Percentiles rank a stretch among this genome's conserved stretches.
Evolutionary conservation across 1,139 yeast genomes (phyloP).

Genomic region (Geotrichum histeridarum): DNA sequence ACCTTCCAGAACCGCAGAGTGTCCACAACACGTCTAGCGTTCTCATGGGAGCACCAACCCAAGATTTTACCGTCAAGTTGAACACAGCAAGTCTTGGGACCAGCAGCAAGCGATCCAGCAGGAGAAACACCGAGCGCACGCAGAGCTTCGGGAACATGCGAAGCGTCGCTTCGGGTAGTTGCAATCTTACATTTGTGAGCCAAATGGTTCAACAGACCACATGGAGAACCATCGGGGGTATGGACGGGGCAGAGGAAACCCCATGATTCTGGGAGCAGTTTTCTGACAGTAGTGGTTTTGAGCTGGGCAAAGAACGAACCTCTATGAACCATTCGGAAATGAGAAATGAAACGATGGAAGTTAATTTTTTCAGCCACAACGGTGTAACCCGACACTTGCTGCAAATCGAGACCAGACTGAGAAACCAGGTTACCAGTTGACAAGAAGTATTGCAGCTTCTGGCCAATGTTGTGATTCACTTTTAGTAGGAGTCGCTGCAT

Average conservation of each 20-base stretch:
- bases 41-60: conserved; percentile 92
- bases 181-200: conserved; percentile 90
- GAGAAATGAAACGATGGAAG: conserved; percentile 92
- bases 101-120: conserved; percentile 66
- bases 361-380: conserved; percentile 98
- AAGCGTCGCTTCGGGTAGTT: conserved; percentile 70
- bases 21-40: conserved; percentile 81
- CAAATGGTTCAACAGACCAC: conserved; percentile 95
- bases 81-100: conserved; percentile 81
- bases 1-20: conserved; percentile 92
- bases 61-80: conserved; percentile 89
- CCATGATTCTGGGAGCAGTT: conserved; percentile 96
- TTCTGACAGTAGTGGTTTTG: conserved; percentile 95
- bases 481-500: conserved; percentile 73
- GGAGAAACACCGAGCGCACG: conserved; percentile 78
- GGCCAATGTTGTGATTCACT: conserved; percentile 90
- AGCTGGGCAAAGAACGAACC: conserved; percentile 98
- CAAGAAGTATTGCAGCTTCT: conserved; percentile 85
- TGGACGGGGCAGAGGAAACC: conserved; percentile 98
- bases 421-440: conserved; percentile 97
- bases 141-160: conserved; percentile 60
- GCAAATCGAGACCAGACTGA: conserved; percentile 94
- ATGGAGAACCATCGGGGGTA: conserved; percentile 99
- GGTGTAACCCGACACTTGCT: conserved; percentile 96
- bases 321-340: conserved; percentile 98